Percentiles rank a stretch among this genome's conserved stretches.
Evolutionary conservation across 2,329 filamentous ascomycete species (phyloP).

Genomic region (Botryotinia globosa): DNA sequence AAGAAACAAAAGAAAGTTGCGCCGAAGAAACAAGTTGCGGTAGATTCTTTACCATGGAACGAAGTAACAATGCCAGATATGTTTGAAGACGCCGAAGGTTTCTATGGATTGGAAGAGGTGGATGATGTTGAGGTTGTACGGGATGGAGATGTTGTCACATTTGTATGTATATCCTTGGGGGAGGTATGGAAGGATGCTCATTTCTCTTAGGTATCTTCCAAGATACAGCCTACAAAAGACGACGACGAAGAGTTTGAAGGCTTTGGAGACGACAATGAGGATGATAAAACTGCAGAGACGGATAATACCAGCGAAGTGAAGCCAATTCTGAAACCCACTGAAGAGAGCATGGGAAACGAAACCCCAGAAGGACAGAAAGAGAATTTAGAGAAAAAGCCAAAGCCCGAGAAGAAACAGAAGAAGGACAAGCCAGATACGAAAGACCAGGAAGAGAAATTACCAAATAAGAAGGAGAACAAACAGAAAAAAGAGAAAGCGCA

Average conservation of each 20-base stretch:
- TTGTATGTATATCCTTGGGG: slow-evolving; percentile 43
- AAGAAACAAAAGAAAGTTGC: slow-evolving; percentile 24
- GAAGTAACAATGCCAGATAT: slow-evolving; percentile 68
- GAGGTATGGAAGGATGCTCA: slow-evolving; percentile 7
- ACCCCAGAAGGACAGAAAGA: neutral
- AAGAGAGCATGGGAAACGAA: slow-evolving; percentile 16
- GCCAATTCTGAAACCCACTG: slow-evolving; percentile 29
- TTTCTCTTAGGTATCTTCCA: slow-evolving; percentile 34
- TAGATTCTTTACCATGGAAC: slow-evolving; percentile 55
- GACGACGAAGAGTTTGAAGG: slow-evolving; percentile 60
- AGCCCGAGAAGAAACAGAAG: slow-evolving; percentile 22
- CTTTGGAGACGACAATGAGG: slow-evolving; percentile 37
- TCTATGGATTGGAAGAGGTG: slow-evolving; percentile 88
- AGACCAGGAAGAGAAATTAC: slow-evolving; percentile 26
- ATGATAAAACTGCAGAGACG: slow-evolving; percentile 40
- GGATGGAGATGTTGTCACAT: slow-evolving; percentile 57
- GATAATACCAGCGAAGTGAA: slow-evolving; percentile 32
- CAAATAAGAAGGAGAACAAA: slow-evolving; percentile 33
- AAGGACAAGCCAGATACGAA: slow-evolving; percentile 24
- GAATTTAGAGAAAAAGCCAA: slow-evolving; percentile 23
- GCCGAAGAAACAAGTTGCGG: slow-evolving; percentile 44
- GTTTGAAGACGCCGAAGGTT: slow-evolving; percentile 86
- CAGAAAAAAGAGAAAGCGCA: slow-evolving; percentile 33
- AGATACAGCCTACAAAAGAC: slow-evolving; percentile 40
- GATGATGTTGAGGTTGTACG: slow-evolving; percentile 84